Conservation (phyloP, 2,329 filamentous ascomycete species). For the Ascochyta rabiei region DNA sequence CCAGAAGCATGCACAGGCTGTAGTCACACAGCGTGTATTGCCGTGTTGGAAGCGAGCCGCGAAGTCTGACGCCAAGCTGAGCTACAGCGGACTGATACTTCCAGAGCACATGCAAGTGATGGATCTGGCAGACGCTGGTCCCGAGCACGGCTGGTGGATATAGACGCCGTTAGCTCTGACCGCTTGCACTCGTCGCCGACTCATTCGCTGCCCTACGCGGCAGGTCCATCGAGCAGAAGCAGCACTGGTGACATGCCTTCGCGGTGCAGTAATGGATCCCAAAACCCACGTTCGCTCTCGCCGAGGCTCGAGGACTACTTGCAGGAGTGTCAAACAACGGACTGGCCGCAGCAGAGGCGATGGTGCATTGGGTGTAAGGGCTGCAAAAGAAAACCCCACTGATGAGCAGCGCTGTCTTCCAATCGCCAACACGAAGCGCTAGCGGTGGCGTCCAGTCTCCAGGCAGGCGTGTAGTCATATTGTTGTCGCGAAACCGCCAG, state of each 20-base stretch:
- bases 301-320: conserved; percentile 11
- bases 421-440: conserved; percentile 29
- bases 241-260: conserved; percentile 5
- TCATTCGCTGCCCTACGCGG: background rate
- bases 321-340: conserved; percentile 35
- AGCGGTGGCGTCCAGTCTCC: conserved; percentile 35
- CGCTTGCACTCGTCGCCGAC: conserved; percentile 12
- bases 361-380: conserved; percentile 11
- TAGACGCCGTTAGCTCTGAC: conserved; percentile 28
- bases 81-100: conserved; percentile 28
- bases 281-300: conserved; percentile 10
- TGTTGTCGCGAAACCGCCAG: conserved; percentile 33
- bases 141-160: conserved; percentile 21
- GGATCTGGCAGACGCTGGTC: conserved; percentile 29
- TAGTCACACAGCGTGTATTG: conserved; percentile 23
- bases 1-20: conserved; percentile 24
- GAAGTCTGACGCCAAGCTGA: conserved; percentile 23
- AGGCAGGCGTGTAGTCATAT: conserved; percentile 23
- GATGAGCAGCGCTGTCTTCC: conserved; percentile 23
- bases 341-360: conserved; percentile 33
- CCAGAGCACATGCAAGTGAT: conserved; percentile 30
- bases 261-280: background rate
- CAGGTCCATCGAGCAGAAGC: background rate
- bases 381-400: conserved; percentile 22
- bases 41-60: conserved; percentile 18